phyloP scores from a whole-genome alignment of 768 basidiomycete genomes.

The Suillus variegatus region DNA sequence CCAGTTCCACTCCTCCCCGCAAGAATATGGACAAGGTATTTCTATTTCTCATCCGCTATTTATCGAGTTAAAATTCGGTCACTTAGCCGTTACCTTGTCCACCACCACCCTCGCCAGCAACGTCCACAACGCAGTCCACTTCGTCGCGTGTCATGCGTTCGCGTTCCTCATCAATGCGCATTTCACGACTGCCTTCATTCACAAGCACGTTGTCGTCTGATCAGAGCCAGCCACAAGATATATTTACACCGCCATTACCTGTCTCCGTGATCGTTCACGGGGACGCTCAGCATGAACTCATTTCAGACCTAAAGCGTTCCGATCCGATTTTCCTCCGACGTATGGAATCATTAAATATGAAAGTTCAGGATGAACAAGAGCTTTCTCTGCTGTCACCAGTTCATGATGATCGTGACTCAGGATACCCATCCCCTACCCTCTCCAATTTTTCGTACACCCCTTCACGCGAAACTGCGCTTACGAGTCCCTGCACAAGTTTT shows the following conservation, averaged over 20 bases:
- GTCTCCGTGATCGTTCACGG: conserved; percentile 33
- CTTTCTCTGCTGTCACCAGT: conserved; percentile 14
- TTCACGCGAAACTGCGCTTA: conserved; percentile 29
- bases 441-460: conserved; percentile 28
- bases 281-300: conserved; percentile 28
- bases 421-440: conserved; percentile 27
- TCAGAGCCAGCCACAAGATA: conserved; percentile 30
- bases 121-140: conserved; percentile 25
- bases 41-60: background rate
- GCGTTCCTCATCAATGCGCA: conserved; percentile 30
- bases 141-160: conserved; percentile 31
- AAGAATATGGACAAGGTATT: conserved; percentile 13
- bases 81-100: conserved; percentile 12
- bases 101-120: conserved; percentile 29
- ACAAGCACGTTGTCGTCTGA: conserved; percentile 35
- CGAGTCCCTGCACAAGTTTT: conserved; percentile 24
- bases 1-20: conserved; percentile 13
- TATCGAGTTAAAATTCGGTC: background rate
- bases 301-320: conserved; percentile 15
- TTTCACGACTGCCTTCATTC: conserved; percentile 34
- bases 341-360: conserved; percentile 1
- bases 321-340: conserved; percentile 9
- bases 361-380: conserved; percentile 18
- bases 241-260: conserved; percentile 24
- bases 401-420: conserved; percentile 25